A percentile compares a stretch with the other conserved stretches of the same genome.
These are phyloP conservation scores for Boletus pseudo-olivaceus DNA, from an alignment of 768 basidiomycete species.

Conservation along the genomic window DNA sequence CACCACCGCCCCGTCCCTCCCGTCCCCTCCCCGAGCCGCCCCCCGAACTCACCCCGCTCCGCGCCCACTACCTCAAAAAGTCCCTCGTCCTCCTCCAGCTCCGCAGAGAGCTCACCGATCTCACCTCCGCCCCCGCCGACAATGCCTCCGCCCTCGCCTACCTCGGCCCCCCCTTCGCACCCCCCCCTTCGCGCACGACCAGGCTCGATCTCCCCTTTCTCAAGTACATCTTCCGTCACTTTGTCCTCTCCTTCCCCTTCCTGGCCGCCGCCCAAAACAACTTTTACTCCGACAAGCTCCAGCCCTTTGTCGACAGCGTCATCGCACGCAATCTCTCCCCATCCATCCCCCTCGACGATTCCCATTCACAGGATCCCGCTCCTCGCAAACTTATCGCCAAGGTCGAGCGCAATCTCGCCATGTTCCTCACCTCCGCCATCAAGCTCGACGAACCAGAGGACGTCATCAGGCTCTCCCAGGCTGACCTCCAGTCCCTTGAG, in stretches of 20 bases:
- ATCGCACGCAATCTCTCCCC: conserved; percentile 75
- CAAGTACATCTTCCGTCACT: conserved; percentile 87
- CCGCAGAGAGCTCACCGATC: conserved; percentile 65
- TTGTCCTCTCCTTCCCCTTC: conserved; percentile 93
- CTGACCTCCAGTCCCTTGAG: conserved; percentile 79
- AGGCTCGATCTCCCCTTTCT: conserved; percentile 80
- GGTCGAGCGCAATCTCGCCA: conserved; percentile 77
- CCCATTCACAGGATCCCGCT: conserved; percentile 54
- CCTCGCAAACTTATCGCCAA: conserved; percentile 70
- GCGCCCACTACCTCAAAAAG: conserved; percentile 99
- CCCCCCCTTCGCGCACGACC: conserved; percentile 56
- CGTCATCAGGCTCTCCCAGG: conserved; percentile 83
- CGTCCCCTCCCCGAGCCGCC: not conserved
- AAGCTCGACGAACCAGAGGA: conserved; percentile 85
- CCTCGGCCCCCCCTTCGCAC: conserved; percentile 85
- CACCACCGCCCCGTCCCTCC: conserved; percentile 12
- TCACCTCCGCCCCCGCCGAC: conserved; percentile 43
- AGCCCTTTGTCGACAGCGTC: conserved; percentile 86
- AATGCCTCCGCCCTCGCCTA: conserved; percentile 71
- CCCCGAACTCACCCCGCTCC: conserved; percentile 66
- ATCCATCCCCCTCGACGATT: conserved; percentile 56
- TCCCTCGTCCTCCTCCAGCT: conserved; percentile 87
- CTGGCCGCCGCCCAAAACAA: conserved; percentile 82
- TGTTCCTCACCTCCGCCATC: conserved; percentile 78
- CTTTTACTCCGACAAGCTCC: conserved; percentile 93